Base-by-base conservation (phyloP, 345 rosid genomes). In the Camelina neglecta region DNA sequence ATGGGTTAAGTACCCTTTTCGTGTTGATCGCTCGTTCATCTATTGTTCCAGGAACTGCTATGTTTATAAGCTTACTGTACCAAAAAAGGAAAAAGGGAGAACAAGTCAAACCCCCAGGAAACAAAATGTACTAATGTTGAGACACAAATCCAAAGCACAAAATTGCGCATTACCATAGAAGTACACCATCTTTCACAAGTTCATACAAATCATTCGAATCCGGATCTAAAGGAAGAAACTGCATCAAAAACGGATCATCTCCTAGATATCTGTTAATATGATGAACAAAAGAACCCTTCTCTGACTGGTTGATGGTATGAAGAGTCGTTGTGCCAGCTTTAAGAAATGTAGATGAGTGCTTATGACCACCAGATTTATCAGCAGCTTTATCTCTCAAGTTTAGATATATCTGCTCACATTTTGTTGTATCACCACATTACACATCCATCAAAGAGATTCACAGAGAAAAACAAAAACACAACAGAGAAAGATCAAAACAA, bases 21-120 rank as follows among this genome's bases (percentile, higher is more conserved):
- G 90, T 86, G 75, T 95, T 95, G 65, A 92, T 90, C 29, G 99
- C 93, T 63, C 97, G 85, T 75, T 92, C 97, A 79, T 95, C 97
- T 49, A 95, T 92, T 41, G 97, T 95, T 77, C 97, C 96, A 0
- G 96, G 92, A 68, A 95, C 97, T 62, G 93, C 97, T 78, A 95
- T 80, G 83, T 92, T 95, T 63, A 95, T 90, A 55, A 90, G 90
- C 85, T 95, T 95, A 84, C 99, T 92, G 89, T 72, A 71, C 60
- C 80, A 72, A 67, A 64, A 69, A 15, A 13, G 12, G 42, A 13
- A 29, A 29, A 41, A 51, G 35, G 16, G 12, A 55, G 35, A 9
- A 67, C 63, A 69, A 64, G 39, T 39, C 60, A 79, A 84, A 60
- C 73, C 39, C 39, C 26, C 44, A 77, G 44, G 44, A 69, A 55